Percentiles rank a stretch among this genome's conserved stretches.
Conservation (phyloP, 192 early-diverging fungal genomes). For the Funneliformis geosporum region DNA sequence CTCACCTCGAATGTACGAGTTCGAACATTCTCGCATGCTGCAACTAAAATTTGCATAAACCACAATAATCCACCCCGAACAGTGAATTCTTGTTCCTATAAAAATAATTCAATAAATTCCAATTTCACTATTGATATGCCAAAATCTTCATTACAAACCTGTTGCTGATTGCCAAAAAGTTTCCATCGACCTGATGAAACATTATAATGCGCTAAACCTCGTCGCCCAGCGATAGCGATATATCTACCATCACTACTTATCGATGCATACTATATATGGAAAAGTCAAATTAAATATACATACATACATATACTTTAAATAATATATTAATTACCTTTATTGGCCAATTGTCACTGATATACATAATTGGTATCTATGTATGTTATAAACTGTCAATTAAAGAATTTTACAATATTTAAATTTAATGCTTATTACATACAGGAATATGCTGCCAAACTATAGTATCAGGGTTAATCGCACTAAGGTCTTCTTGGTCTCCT, state of each 20-base stretch:
- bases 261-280: slow-evolving; percentile 55
- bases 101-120: not conserved
- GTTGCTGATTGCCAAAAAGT: slow-evolving; percentile 83
- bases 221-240: slow-evolving; percentile 83
- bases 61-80: slow-evolving; percentile 73
- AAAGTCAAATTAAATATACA: not conserved
- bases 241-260: slow-evolving; percentile 68
- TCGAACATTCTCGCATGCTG: slow-evolving; percentile 59
- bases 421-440: slow-evolving; percentile 40
- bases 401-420: not conserved
- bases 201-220: slow-evolving; percentile 82
- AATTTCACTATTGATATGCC: not conserved
- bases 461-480: slow-evolving; percentile 66
- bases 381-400: not conserved
- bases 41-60: slow-evolving; percentile 70
- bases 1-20: slow-evolving; percentile 42
- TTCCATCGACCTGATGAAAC: slow-evolving; percentile 78
- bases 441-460: slow-evolving; percentile 74
- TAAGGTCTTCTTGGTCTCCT: slow-evolving; percentile 60
- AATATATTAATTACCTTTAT: slow-evolving; percentile 56
- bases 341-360: slow-evolving; percentile 82
- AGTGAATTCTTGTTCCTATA: slow-evolving; percentile 64
- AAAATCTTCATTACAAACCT: slow-evolving; percentile 31
- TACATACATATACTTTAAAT: not conserved
- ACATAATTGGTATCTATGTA: slow-evolving; percentile 66